Percentiles rank a stretch among this genome's conserved stretches.
Conservation (phyloP, 2,329 filamentous ascomycete species). For the Colletotrichum lupini region DNA sequence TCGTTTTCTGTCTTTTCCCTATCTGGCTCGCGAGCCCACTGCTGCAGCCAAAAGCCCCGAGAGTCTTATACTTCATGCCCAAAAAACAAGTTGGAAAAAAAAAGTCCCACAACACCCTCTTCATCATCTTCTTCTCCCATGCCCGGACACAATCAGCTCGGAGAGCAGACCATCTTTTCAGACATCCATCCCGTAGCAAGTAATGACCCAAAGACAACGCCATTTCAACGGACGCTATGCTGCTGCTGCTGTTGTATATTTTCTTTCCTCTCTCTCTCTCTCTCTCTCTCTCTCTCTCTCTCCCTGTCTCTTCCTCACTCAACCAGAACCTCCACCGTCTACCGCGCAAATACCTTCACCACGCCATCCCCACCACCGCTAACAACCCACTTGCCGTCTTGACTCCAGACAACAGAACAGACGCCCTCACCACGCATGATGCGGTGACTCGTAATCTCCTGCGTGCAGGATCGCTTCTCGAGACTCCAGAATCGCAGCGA, state of each 20-base stretch:
- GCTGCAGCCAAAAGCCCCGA: background rate
- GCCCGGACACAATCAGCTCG: background rate
- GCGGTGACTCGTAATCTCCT: slow-evolving; percentile 93
- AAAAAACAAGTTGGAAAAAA: background rate
- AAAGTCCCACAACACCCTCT: background rate
- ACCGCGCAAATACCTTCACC: slow-evolving; percentile 87
- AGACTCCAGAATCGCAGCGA: slow-evolving; percentile 97
- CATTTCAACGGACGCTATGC: slow-evolving; percentile 31
- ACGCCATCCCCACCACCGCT: slow-evolving; percentile 95
- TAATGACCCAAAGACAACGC: slow-evolving; percentile 23
- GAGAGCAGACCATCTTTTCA: background rate
- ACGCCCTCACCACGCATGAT: slow-evolving; percentile 97
- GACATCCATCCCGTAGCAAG: slow-evolving; percentile 9
- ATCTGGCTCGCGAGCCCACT: background rate
- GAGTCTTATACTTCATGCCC: background rate
- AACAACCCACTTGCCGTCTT: slow-evolving; percentile 93
- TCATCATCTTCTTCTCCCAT: slow-evolving; percentile 9
- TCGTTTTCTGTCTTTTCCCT: background rate
- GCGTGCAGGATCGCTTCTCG: slow-evolving; percentile 93
- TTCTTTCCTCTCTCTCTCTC: slow-evolving; percentile 3
- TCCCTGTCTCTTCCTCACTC: background rate
- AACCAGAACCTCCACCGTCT: slow-evolving; percentile 30
- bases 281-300: background rate
- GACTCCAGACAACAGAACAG: slow-evolving; percentile 94
- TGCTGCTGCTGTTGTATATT: slow-evolving; percentile 24